Conservation (phyloP, 257 asterid genomes). For the Solanum raphanifolium region DNA sequence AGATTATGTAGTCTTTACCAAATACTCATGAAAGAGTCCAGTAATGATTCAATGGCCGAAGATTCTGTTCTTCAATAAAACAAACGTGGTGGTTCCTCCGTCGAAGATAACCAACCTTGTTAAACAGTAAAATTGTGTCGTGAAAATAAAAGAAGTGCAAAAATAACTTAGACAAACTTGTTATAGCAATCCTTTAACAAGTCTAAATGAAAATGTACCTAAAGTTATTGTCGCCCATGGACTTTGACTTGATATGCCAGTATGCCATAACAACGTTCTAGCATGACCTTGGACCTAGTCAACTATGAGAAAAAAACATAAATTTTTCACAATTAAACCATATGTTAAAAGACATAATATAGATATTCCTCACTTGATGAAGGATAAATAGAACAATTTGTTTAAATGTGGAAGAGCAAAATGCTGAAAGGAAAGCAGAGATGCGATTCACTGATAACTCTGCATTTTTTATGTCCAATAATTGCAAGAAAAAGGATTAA, state of each 20-base stretch:
- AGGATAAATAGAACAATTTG: too few relatives aligned
- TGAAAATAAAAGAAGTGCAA: background rate
- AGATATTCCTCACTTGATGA: background rate
- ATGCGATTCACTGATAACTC: too few relatives aligned
- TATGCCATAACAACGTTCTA: too few relatives aligned
- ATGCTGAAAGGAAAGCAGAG: too few relatives aligned
- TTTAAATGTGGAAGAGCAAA: too few relatives aligned
- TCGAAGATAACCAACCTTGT: background rate
- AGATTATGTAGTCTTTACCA: background rate
- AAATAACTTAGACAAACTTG: background rate
- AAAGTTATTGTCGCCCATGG: too few relatives aligned
- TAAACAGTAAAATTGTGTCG: background rate
- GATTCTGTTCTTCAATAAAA: background rate
- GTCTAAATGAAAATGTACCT: too few relatives aligned
- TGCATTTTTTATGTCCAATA: too few relatives aligned
- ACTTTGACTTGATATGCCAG: too few relatives aligned
- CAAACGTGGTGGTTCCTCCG: background rate
- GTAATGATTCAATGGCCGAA: background rate
- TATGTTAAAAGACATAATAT: background rate
- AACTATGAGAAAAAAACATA: background rate
- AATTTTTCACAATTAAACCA: background rate
- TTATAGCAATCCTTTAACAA: background rate
- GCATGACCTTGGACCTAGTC: background rate
- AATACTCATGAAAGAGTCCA: background rate
- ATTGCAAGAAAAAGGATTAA: too few relatives aligned